Conservation (phyloP, 2,329 filamentous ascomycete genomes). For the Trichoderma sp. region DNA sequence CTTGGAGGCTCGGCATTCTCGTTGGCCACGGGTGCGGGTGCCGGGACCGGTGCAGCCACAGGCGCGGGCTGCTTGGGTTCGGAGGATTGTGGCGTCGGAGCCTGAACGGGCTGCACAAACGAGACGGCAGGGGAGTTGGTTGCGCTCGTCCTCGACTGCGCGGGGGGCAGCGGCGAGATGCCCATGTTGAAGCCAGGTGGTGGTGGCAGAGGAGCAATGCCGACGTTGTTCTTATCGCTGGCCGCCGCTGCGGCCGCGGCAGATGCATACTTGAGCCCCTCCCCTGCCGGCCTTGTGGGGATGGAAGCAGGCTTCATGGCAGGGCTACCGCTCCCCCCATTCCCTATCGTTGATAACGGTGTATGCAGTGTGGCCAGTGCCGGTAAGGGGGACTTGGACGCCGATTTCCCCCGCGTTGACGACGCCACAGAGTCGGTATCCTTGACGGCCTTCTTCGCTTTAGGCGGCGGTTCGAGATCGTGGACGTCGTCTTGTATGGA, state of each 20-base stretch:
- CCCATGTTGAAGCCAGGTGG: constrained; percentile 64
- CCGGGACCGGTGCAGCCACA: constrained; percentile 26
- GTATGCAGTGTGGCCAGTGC: constrained; percentile 86
- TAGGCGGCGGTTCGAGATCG: constrained; percentile 53
- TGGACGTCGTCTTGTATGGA: constrained; percentile 80
- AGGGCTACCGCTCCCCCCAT: constrained; percentile 52
- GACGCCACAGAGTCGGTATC: constrained; percentile 55
- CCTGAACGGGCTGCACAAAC: constrained; percentile 40
- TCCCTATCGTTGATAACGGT: constrained; percentile 61
- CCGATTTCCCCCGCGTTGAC: constrained; percentile 67
- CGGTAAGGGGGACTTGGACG: constrained; percentile 90
- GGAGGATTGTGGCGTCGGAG: constrained; percentile 19
- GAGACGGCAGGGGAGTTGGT: constrained; percentile 53
- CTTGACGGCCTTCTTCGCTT: constrained; percentile 54
- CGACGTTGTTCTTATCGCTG: constrained; percentile 81
- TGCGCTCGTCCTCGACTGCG: constrained; percentile 54
- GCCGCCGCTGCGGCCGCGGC: constrained; percentile 91
- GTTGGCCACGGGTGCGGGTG: constrained; percentile 27
- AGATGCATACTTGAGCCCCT: constrained; percentile 94
- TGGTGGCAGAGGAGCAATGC: constrained; percentile 89
- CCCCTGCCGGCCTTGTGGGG: constrained; percentile 79
- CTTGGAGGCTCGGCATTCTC: constrained; percentile 29
- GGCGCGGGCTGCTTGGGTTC: constrained; percentile 36
- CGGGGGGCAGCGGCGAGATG: constrained; percentile 49
- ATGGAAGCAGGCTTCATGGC: constrained; percentile 91